phyloP scores from a whole-genome alignment of 495 filamentous ascomycete species.

The Aspergillus hancockii region DNA sequence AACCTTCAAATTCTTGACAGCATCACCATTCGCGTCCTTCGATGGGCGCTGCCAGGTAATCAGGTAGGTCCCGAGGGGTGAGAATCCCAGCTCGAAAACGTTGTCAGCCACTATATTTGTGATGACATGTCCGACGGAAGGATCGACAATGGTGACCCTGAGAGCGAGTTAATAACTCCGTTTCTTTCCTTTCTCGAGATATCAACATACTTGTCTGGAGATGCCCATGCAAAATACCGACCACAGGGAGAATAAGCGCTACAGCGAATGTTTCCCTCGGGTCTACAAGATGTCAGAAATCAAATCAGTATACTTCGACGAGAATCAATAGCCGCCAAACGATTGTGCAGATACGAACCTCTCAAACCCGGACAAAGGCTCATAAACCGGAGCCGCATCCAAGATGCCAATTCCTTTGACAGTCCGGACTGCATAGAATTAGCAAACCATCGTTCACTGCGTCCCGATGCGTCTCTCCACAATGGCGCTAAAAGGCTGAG shows the following conservation, averaged over 20 bases:
- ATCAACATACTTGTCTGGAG: conserved; percentile 67
- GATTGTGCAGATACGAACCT: conserved; percentile 44
- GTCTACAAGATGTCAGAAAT: conserved; percentile 45
- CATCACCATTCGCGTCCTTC: conserved; percentile 91
- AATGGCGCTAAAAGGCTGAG: not conserved
- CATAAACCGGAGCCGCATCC: conserved; percentile 86
- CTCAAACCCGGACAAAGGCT: conserved; percentile 77
- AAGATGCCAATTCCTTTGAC: conserved; percentile 93
- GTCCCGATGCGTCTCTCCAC: not conserved
- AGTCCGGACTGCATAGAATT: conserved; percentile 67
- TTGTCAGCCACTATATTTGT: conserved; percentile 73
- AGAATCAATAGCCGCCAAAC: not conserved
- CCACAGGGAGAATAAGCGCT: conserved; percentile 93
- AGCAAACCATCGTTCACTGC: conserved; percentile 19
- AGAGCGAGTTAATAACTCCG: conserved; percentile 7
- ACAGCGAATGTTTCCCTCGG: conserved; percentile 92
- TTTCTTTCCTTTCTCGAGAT: not conserved
- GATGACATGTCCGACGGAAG: conserved; percentile 75
- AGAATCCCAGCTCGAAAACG: conserved; percentile 93
- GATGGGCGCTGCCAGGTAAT: conserved; percentile 94
- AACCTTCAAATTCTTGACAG: conserved; percentile 93
- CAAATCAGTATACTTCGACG: not conserved
- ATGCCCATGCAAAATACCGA: conserved; percentile 93
- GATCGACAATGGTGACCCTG: conserved; percentile 80
- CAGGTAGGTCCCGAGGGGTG: conserved; percentile 84